A percentile compares a stretch with the other conserved stretches of the same genome.
These are phyloP conservation scores for Penicillium sp. DNA, from an alignment of 2,329 filamentous ascomycete genomes.

Conservation along the genomic window DNA sequence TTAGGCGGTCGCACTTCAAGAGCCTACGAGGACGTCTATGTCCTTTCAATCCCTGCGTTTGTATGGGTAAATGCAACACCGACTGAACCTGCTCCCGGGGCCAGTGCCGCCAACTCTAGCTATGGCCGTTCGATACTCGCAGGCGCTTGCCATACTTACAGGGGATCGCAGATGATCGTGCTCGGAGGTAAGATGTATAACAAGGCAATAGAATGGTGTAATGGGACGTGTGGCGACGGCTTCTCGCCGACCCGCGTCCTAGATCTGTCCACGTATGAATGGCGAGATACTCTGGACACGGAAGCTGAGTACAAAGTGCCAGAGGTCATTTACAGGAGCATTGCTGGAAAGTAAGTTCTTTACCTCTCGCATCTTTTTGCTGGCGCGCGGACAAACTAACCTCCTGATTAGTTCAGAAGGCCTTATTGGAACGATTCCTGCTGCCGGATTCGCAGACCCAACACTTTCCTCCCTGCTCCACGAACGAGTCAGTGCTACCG, in stretches of 20 bases:
- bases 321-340: background rate
- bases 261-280: background rate
- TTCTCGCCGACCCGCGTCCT: background rate
- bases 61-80: background rate
- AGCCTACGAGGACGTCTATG: background rate
- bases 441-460: no score
- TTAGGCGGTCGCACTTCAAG: background rate
- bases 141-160: background rate
- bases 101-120: no score
- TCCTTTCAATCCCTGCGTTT: background rate
- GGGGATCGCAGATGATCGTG: background rate
- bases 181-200: background rate
- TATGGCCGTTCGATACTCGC: no score
- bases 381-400: background rate
- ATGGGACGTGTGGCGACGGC: background rate
- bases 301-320: background rate
- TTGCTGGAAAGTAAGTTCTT: background rate
- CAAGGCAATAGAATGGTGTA: background rate
- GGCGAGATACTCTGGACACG: background rate
- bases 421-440: no score
- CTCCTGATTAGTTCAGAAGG: no score
- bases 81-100: no score
- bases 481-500: no score
- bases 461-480: no score
- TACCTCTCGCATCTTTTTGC: background rate